phyloP scores from a whole-genome alignment of 1,284 basidiomycete species.

The Austroboletus niveus region DNA sequence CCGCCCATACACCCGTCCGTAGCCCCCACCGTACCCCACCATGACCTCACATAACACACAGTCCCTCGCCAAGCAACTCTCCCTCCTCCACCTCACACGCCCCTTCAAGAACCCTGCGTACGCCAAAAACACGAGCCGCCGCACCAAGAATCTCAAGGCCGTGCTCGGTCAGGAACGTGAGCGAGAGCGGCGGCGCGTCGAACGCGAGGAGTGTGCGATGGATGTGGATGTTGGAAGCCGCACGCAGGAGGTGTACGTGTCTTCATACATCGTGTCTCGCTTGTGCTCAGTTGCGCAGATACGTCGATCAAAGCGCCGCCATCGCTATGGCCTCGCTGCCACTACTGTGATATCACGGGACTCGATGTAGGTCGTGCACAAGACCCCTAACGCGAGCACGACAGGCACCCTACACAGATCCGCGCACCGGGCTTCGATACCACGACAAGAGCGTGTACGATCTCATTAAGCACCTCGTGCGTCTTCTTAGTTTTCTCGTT shows the following conservation, averaged over 20 bases:
- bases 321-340: slow-evolving; percentile 71
- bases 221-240: slow-evolving; percentile 35
- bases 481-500: slow-evolving; percentile 25
- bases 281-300: slow-evolving; percentile 43
- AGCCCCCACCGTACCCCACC: background rate
- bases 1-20: slow-evolving; percentile 28
- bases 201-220: slow-evolving; percentile 43
- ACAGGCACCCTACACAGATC: slow-evolving; percentile 86
- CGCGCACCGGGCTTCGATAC: slow-evolving; percentile 76
- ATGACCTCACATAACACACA: slow-evolving; percentile 24
- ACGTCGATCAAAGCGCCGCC: slow-evolving; percentile 84
- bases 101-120: slow-evolving; percentile 76
- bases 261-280: background rate
- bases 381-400: background rate
- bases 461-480: slow-evolving; percentile 73
- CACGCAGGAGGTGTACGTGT: slow-evolving; percentile 46
- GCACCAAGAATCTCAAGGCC: slow-evolving; percentile 74
- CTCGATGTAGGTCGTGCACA: slow-evolving; percentile 52
- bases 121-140: slow-evolving; percentile 62
- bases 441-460: slow-evolving; percentile 87
- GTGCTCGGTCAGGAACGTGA: slow-evolving; percentile 74
- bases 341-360: slow-evolving; percentile 87
- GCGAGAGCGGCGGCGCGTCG: slow-evolving; percentile 53
- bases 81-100: slow-evolving; percentile 61
- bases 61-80: slow-evolving; percentile 69